phyloP scores from a whole-genome alignment of 2,329 filamentous ascomycete species.

The Diaporthe helianthi region DNA sequence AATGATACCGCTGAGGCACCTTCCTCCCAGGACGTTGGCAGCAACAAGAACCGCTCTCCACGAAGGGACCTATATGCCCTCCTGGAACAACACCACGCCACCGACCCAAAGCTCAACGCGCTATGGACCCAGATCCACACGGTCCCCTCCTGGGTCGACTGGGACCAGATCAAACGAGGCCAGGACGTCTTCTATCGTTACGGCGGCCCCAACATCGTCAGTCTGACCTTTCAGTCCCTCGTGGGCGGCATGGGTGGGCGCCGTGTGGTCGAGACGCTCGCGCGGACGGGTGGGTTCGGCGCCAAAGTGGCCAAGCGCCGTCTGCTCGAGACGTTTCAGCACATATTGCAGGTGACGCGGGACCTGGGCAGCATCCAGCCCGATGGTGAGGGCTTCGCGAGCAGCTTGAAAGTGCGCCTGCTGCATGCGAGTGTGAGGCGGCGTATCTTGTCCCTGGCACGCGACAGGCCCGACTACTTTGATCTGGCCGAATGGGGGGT shows the following conservation, averaged over 20 bases:
- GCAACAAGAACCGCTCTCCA: conserved; percentile 41
- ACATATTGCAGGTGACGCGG: conserved; percentile 74
- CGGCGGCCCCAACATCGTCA: conserved; percentile 70
- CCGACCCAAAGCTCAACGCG: conserved; percentile 59
- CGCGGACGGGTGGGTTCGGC: conserved; percentile 77
- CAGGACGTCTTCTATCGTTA: conserved; percentile 83
- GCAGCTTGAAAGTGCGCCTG: conserved; percentile 71
- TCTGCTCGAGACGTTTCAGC: conserved; percentile 74
- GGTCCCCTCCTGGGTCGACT: conserved; percentile 78
- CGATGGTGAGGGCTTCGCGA: conserved; percentile 69
- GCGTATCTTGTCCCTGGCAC: conserved; percentile 66
- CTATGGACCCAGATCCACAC: conserved; percentile 73
- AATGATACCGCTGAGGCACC: not conserved
- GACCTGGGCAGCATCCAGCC: conserved; percentile 71
- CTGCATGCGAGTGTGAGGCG: conserved; percentile 72
- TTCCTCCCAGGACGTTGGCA: conserved; percentile 29
- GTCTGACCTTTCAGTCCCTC: conserved; percentile 68
- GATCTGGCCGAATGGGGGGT: conserved; percentile 64
- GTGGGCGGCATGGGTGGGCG: conserved; percentile 76
- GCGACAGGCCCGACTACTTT: conserved; percentile 67
- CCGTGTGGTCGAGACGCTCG: conserved; percentile 75
- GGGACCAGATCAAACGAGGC: conserved; percentile 75
- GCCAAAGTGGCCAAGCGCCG: conserved; percentile 70
- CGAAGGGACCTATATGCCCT: conserved; percentile 68
- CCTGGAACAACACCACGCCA: conserved; percentile 62